Evolutionary conservation across 1,139 yeast genomes (phyloP), one percentile per base, ranked within the genome.

Genomic region (Schizosaccharomyces versatilis): DNA sequence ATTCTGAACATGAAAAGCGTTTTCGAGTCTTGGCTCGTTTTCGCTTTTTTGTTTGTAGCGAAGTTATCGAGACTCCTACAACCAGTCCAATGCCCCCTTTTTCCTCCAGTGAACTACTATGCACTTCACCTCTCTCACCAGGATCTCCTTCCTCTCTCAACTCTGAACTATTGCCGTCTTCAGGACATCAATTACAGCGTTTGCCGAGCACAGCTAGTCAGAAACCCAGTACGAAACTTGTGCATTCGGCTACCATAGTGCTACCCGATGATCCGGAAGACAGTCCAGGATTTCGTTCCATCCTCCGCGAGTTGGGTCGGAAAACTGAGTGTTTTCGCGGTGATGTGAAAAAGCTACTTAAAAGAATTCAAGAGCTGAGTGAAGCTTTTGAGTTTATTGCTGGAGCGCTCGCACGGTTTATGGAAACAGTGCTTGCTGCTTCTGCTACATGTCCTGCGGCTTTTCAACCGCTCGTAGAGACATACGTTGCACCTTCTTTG

Each of bases 261-360:
- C 32, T 17, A n/a, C 49, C 49, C 14, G 49, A 44, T 12, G 32
- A 17, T 17, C 32, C 19, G 1, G 82, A 79, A 57, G 94, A 83
- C 63, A 90, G 93, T 0, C 94, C 94, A 0, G 73, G 77, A 51
- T 82, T 83, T 62, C 69, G 93, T 53, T 78, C 76, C 40, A 68
- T 78, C 0, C 65, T 83, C 17, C 68, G 70, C n/a, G 69, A 69
- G 7, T 74, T 79, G 62, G 93, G 83, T 64, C 69, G 70, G 36
- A 68, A 71, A 54, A 69, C 81, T 0, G 75, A 77, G 0, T 64
- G 66, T 15, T 68, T 80, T 59, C 73, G 75, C 57, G 70, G 69
- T 49, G 67, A 71, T 9, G 69, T 74, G 47, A 71, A 70, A 60
- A 64, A 64, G 58, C 61, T 71, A 7, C 62, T 72, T 53, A 71